Conservation (phyloP, 2,329 filamentous ascomycete genomes). For the Diplodia corticola region DNA sequence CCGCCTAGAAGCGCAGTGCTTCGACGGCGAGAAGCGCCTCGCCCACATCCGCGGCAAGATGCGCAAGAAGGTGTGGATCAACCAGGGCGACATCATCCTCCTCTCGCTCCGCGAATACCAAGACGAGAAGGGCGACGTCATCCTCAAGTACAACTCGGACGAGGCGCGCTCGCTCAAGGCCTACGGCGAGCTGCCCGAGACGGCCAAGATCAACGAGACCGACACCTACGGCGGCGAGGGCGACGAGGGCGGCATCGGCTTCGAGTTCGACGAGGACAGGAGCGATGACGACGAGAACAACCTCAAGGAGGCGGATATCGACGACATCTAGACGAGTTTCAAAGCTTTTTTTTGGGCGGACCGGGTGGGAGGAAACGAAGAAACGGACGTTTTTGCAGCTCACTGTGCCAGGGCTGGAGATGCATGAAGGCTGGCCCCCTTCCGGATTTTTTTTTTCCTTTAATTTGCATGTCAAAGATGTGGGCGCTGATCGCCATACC, state of each 20-base stretch:
- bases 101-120: slow-evolving; percentile 84
- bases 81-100: slow-evolving; percentile 80
- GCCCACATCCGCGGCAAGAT: slow-evolving; percentile 93
- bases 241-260: slow-evolving; percentile 87
- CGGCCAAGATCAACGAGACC: slow-evolving; percentile 99
- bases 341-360: too few species aligned
- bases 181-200: slow-evolving; percentile 95
- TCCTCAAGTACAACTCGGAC: slow-evolving; percentile 72
- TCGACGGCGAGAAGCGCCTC: slow-evolving; percentile 86
- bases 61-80: slow-evolving; percentile 99
- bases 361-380: background rate
- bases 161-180: slow-evolving; percentile 94
- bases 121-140: slow-evolving; percentile 89
- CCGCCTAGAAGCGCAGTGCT: slow-evolving; percentile 88
- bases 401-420: background rate
- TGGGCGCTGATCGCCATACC: background rate
- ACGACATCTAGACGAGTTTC: slow-evolving; percentile 71
- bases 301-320: slow-evolving; percentile 86
- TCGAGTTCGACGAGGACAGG: slow-evolving; percentile 96
- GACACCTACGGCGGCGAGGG: slow-evolving; percentile 90
- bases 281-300: slow-evolving; percentile 60
- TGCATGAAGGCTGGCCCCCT: background rate
- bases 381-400: background rate
- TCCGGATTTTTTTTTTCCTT: background rate
- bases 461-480: background rate